These are phyloP conservation scores for Acaromyces ingoldii DNA, from an alignment of 1,284 basidiomycete genomes.

Conservation along the genomic window DNA sequence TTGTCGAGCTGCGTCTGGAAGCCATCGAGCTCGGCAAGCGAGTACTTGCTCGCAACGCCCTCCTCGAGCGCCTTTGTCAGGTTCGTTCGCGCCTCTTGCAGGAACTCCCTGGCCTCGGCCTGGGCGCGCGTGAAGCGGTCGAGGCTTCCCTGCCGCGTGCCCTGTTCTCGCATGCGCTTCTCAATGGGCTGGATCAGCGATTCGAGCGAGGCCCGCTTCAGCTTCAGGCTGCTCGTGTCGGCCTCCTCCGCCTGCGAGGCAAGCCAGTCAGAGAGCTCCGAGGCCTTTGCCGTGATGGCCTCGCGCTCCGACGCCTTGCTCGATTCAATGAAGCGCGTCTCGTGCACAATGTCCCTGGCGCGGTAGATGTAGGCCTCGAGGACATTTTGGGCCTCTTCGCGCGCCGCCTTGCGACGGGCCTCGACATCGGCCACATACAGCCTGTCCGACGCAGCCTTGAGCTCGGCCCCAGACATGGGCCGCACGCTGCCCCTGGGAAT, in stretches of 20 bases:
- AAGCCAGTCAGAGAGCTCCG: slow-evolving; percentile 75
- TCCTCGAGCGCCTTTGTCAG: slow-evolving; percentile 58
- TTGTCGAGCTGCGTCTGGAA: slow-evolving; percentile 31
- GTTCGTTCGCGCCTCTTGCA: slow-evolving; percentile 68
- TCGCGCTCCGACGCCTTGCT: slow-evolving; percentile 67
- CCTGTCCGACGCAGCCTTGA: slow-evolving; percentile 37
- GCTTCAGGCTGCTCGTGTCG: slow-evolving; percentile 52
- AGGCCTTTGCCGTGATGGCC: slow-evolving; percentile 62
- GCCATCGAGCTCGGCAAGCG: slow-evolving; percentile 43
- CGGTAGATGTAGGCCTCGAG: slow-evolving; percentile 90
- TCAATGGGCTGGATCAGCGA: slow-evolving; percentile 74
- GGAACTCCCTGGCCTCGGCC: slow-evolving; percentile 64
- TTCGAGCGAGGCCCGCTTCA: slow-evolving; percentile 57
- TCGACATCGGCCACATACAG: slow-evolving; percentile 61
- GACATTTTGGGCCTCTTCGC: slow-evolving; percentile 84
- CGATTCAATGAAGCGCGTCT: slow-evolving; percentile 67
- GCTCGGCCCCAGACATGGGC: slow-evolving; percentile 35
- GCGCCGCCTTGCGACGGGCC: slow-evolving; percentile 69
- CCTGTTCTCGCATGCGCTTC: slow-evolving; percentile 78
- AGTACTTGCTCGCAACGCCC: slow-evolving; percentile 42
- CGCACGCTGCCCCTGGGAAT: slow-evolving; percentile 20
- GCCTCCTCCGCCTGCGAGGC: slow-evolving; percentile 72
- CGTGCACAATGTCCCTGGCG: slow-evolving; percentile 70
- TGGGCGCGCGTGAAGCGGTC: slow-evolving; percentile 65
- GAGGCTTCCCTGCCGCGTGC: slow-evolving; percentile 62